Base-by-base conservation (phyloP, 805 yeast species). In the Pichia occidentalis region DNA sequence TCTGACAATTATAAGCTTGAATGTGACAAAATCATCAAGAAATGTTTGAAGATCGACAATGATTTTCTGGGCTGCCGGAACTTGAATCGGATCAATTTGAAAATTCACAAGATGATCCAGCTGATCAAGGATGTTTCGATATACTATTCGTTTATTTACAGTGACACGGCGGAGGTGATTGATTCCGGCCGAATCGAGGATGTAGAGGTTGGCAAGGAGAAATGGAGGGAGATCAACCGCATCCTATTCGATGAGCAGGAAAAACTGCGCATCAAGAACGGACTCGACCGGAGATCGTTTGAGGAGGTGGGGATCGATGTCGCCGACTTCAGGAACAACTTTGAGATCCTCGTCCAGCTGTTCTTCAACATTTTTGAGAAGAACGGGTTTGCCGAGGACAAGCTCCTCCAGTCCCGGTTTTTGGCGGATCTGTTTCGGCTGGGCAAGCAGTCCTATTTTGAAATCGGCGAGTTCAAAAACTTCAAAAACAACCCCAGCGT, bases 21-120 rank as follows among this genome's bases (percentile, higher is more conserved):
- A 16, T 51, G 48, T 11, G 31, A 45, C 14, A 52, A 50, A 34
- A 36, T 44, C 21, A 26, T 57, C 27, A 28, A 59, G 47, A 77
- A 72, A 45, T 87, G 97, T 55, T 62, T 90, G 34, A 77, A 82
- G 38, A 69, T 75, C 30, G 90, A 90, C 57, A 83, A 85, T 57
- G 96, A 85, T 45, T 71, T 70, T 46, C 61, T 61, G 20, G 61
- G 59, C 3, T 86, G 95, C 57, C 75, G 77, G 22, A 60, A 53
- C 13, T 51, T 70, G 22, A 71, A 84, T 9, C 73, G 79, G 48
- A 56, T 77, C n/a, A 63, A 63, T 39, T 64, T 73, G 22, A 72
- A 69, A 41, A 60, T 77, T 42, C 59, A 53, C 26, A 63, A 55
- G 39, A 61, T 67, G 28, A 58, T 62, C 42, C 60, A 45, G 49